phyloP scores from a whole-genome alignment of 2,329 filamentous ascomycete species.

The Incumbomyces lentus region DNA sequence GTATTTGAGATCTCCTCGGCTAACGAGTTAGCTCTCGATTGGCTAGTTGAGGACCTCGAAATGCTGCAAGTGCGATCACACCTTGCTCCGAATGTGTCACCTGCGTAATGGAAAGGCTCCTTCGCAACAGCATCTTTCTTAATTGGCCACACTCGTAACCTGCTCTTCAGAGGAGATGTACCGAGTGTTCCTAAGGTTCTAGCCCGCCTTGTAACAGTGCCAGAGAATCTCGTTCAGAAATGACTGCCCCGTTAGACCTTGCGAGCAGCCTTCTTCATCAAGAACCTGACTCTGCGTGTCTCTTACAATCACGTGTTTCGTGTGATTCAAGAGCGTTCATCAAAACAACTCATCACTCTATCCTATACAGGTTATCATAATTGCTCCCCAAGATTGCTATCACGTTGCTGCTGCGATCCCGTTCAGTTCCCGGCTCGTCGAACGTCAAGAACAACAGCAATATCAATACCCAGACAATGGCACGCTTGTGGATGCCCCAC shows the following conservation, averaged over 20 bases:
- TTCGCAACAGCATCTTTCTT: too few species aligned
- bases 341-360: background rate
- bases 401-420: slow-evolving; percentile 7
- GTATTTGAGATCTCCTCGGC: too few species aligned
- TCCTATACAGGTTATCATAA: slow-evolving; percentile 2
- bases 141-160: too few species aligned
- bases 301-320: background rate
- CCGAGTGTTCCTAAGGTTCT: too few species aligned
- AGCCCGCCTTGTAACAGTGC: too few species aligned
- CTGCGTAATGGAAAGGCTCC: background rate
- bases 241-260: background rate
- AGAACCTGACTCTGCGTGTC: background rate
- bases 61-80: background rate
- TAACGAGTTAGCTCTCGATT: background rate
- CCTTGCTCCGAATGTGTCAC: background rate
- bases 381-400: slow-evolving; percentile 1
- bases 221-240: background rate
- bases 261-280: background rate
- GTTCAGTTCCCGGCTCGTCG: slow-evolving; percentile 2
- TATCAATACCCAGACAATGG: slow-evolving; percentile 10
- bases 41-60: background rate
- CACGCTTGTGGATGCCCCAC: slow-evolving; percentile 7
- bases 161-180: too few species aligned
- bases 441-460: slow-evolving; percentile 8
- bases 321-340: background rate